phyloP scores from a whole-genome alignment of 208 protist species.

The Wallacemonas sp. region DNA sequence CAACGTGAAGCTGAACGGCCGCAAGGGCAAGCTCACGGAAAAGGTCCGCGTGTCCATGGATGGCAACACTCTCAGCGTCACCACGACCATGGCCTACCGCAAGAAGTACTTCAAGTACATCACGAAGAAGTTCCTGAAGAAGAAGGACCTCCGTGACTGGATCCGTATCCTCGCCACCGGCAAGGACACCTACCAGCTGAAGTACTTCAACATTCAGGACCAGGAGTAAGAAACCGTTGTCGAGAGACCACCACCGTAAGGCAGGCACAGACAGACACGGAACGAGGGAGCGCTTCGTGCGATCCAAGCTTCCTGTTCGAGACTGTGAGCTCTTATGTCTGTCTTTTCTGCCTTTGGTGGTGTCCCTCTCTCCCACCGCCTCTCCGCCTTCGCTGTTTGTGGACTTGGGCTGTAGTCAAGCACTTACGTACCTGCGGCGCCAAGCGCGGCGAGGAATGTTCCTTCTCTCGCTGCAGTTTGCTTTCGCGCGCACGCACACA shows the following conservation, averaged over 20 bases:
- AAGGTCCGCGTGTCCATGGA: constrained; percentile 90
- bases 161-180: constrained; percentile 43
- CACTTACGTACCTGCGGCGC: too few relatives aligned
- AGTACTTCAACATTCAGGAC: constrained; percentile 95
- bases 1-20: constrained; percentile 97
- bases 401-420: too few relatives aligned
- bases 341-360: background rate
- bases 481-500: too few relatives aligned
- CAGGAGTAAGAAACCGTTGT: constrained; percentile 13
- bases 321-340: background rate
- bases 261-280: background rate
- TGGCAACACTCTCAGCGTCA: constrained; percentile 92
- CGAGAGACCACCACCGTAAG: too few relatives aligned
- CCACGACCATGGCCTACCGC: constrained; percentile 92
- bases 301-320: constrained; percentile 50
- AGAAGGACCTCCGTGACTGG: constrained; percentile 83
- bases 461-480: background rate
- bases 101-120: constrained; percentile 99
- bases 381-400: too few relatives aligned
- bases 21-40: constrained; percentile 96
- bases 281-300: background rate
- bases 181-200: constrained; percentile 96
- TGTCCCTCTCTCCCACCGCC: too few relatives aligned
- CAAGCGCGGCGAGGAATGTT: too few relatives aligned
- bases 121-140: constrained; percentile 99